Evolutionary conservation across 2,329 filamentous ascomycete genomes (phyloP).

Genomic region (Aulographum hederae): DNA sequence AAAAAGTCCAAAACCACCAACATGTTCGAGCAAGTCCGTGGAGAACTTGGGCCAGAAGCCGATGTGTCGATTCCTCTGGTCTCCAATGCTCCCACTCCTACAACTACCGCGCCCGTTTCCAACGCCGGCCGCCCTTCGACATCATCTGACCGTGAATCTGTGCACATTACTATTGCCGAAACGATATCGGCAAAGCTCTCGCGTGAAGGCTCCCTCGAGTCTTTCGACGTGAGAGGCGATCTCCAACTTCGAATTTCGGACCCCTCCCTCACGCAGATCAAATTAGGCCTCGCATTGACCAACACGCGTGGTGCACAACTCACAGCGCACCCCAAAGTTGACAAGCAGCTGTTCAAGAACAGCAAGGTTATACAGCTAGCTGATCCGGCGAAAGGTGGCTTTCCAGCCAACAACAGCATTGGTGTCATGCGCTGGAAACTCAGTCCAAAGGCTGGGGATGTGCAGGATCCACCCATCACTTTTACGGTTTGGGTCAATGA

Average conservation of each 20-base stretch:
- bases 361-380: constrained; percentile 77
- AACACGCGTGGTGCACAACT: constrained; percentile 76
- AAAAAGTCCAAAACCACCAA: constrained; percentile 97
- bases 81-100: constrained; percentile 31
- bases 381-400: constrained; percentile 60
- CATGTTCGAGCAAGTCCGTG: constrained; percentile 90
- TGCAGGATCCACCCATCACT: constrained; percentile 70
- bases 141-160: constrained; percentile 60
- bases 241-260: constrained; percentile 82
- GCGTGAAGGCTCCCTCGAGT: constrained; percentile 71
- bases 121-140: constrained; percentile 41
- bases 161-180: constrained; percentile 78
- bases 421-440: constrained; percentile 88
- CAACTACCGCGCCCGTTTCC: constrained; percentile 31
- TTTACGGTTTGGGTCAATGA: constrained; percentile 98
- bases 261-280: constrained; percentile 76
- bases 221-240: constrained; percentile 79
- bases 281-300: constrained; percentile 59
- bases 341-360: constrained; percentile 70
- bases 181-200: constrained; percentile 79
- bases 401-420: constrained; percentile 86
- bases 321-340: constrained; percentile 90
- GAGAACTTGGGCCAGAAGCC: constrained; percentile 72
- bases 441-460: constrained; percentile 61
- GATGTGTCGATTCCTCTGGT: constrained; percentile 59